phyloP scores from a whole-genome alignment of 768 basidiomycete genomes.

The Leccinum truebloodii region DNA sequence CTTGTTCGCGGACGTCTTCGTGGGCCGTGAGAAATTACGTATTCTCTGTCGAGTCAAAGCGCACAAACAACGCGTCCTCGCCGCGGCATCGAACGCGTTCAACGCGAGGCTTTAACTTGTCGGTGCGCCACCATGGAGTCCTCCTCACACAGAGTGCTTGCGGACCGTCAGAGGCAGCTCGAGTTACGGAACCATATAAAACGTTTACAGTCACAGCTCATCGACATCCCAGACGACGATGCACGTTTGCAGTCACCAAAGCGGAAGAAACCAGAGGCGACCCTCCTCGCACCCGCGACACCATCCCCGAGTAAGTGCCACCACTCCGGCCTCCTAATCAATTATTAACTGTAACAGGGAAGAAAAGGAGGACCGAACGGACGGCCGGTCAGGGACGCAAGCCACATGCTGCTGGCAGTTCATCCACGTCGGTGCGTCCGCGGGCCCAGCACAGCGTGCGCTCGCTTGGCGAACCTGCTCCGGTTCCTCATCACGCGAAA shows the following conservation, averaged over 20 bases:
- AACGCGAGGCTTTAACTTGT: constrained; percentile 7
- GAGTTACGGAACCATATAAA: constrained; percentile 58
- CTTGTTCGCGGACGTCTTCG: not conserved
- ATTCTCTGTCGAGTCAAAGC: constrained; percentile 8
- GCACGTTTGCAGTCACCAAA: constrained; percentile 43
- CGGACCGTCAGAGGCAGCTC: constrained; percentile 44
- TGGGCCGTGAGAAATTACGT: constrained; percentile 25
- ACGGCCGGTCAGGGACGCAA: constrained; percentile 22
- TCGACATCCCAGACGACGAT: constrained; percentile 32
- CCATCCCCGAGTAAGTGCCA: constrained; percentile 65
- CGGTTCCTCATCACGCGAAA: constrained; percentile 23
- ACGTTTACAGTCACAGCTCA: constrained; percentile 54
- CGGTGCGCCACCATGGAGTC: constrained; percentile 52
- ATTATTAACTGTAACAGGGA: constrained; percentile 16
- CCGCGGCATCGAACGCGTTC: constrained; percentile 20
- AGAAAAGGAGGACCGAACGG: constrained; percentile 50
- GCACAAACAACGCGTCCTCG: constrained; percentile 27
- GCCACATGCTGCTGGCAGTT: constrained; percentile 9
- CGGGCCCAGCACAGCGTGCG: constrained; percentile 14
- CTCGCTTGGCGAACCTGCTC: constrained; percentile 7
- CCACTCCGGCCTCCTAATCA: not conserved
- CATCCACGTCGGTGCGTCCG: constrained; percentile 15
- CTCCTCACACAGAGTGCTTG: constrained; percentile 40
- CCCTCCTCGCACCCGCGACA: constrained; percentile 46
- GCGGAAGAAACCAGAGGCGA: constrained; percentile 43